These are phyloP conservation scores for Pyricularia grisea DNA, from an alignment of 2,329 filamentous ascomycete species.

Conservation along the genomic window DNA sequence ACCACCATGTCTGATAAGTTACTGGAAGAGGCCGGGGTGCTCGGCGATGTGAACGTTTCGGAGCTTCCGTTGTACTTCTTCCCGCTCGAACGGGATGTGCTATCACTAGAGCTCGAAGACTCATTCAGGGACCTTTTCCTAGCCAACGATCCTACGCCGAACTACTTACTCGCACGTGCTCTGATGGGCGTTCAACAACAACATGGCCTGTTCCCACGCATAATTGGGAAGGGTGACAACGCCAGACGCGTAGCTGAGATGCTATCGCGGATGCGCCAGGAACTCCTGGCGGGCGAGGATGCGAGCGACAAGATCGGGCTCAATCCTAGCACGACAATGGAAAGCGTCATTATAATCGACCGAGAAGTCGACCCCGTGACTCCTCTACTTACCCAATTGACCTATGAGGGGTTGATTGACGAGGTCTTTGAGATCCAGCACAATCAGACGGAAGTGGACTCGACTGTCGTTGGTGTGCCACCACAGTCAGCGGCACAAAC, in stretches of 20 bases:
- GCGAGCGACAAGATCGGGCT: slow-evolving; percentile 58
- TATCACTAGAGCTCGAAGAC: slow-evolving; percentile 84
- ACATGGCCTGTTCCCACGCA: slow-evolving; percentile 87
- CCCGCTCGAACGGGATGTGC: slow-evolving; percentile 79
- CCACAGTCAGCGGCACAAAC: slow-evolving; percentile 30
- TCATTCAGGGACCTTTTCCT: slow-evolving; percentile 83
- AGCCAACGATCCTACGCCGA: slow-evolving; percentile 82
- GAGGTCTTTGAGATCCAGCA: slow-evolving; percentile 87
- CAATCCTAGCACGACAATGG: slow-evolving; percentile 76
- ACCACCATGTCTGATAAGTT: slow-evolving; percentile 87
- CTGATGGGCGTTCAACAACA: slow-evolving; percentile 90
- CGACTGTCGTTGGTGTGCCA: slow-evolving; percentile 73
- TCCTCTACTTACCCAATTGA: slow-evolving; percentile 84
- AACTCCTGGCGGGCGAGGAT: slow-evolving; percentile 73
- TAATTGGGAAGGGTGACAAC: slow-evolving; percentile 92
- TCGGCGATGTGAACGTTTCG: slow-evolving; percentile 82
- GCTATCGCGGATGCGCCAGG: slow-evolving; percentile 82
- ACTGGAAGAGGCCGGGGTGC: slow-evolving; percentile 83
- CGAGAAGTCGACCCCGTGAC: slow-evolving; percentile 92
- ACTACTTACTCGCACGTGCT: slow-evolving; percentile 80
- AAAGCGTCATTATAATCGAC: slow-evolving; percentile 91
- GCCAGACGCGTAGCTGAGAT: slow-evolving; percentile 82
- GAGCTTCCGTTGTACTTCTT: slow-evolving; percentile 88
- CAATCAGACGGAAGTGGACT: slow-evolving; percentile 88
- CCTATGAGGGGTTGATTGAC: slow-evolving; percentile 92